phyloP scores from a whole-genome alignment of 2,329 filamentous ascomycete genomes.

The Botrytis tulipae region DNA sequence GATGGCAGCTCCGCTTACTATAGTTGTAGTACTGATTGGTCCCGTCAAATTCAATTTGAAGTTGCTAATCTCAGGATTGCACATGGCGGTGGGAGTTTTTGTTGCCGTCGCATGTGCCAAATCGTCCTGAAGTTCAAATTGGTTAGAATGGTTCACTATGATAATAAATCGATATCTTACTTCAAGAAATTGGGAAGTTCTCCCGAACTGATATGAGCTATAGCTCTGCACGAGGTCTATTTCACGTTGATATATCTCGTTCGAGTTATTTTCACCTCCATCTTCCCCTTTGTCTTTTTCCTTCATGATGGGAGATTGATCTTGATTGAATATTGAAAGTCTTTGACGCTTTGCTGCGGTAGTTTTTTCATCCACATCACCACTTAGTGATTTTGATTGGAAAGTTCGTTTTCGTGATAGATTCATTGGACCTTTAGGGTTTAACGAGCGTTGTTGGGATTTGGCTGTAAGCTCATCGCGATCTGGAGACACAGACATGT shows the following conservation, averaged over 20 bases:
- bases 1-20: not conserved
- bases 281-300: not conserved
- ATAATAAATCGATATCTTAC: not conserved
- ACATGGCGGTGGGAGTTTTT: not conserved
- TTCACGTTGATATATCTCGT: not conserved
- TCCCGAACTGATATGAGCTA: not conserved
- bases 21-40: not conserved
- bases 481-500: not conserved
- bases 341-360: not conserved
- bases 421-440: not conserved
- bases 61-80: not conserved
- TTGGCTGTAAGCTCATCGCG: not conserved
- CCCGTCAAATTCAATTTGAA: not conserved
- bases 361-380: not conserved
- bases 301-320: not conserved
- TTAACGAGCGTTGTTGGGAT: not conserved
- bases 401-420: not conserved
- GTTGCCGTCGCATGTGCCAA: not conserved
- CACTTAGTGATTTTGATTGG: not conserved
- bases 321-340: not conserved
- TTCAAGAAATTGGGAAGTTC: not conserved
- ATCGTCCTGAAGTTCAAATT: too few relatives aligned
- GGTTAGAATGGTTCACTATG: not conserved
- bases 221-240: not conserved
- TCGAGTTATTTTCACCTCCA: too few relatives aligned